Evolutionary conservation across 768 basidiomycete species (phyloP), one percentile per base, ranked within the genome.

Genomic region (Amanita inopinata): DNA sequence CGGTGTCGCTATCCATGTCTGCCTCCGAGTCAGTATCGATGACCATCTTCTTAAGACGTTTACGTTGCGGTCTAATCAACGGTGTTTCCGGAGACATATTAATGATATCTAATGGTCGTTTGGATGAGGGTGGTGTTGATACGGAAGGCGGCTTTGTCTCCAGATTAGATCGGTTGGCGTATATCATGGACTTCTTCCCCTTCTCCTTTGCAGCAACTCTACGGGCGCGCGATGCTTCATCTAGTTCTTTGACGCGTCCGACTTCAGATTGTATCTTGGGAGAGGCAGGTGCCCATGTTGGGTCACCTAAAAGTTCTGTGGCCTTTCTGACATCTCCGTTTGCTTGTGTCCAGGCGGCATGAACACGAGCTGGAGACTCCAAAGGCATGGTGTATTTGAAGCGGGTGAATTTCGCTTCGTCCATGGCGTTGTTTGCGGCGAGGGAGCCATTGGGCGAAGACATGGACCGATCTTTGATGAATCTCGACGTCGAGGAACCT

Each of bases 101-200:
- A 33, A 61, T 58, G 28, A 64, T 53, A 41, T 67, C 67, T 22
- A 69, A 56, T 30, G 61, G 40, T 30, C 61, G 57, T 28, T 66
- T 70, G n/a, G 55, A 53, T 1, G 65, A 58, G 27, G 74, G 69
- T 1, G 71, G 65, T 11, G 71, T 57, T 20, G 61, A 50, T 27
- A 51, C 46, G 3, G 49, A 38, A 17, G 37, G 25, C 19, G 62
- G 62, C 40, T 62, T 73, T 37, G 59, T 61, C 43, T 74, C 74
- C 25, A 80, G 62, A 20, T 62, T 60, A 28, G 69, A 59, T 43
- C 82, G 73, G 49, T 80, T 82, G 31, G 80, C 79, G 50, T 88
- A 88, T 38, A 89, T 89, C 57, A 78, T 70, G n/a, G 86, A 88
- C 53, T 76, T 81, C 59, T 83, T 87, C 15, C 79, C 83, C 59